Evolutionary conservation across 2,329 filamentous ascomycete genomes (phyloP).

Genomic region (Madurella mycetomatis): DNA sequence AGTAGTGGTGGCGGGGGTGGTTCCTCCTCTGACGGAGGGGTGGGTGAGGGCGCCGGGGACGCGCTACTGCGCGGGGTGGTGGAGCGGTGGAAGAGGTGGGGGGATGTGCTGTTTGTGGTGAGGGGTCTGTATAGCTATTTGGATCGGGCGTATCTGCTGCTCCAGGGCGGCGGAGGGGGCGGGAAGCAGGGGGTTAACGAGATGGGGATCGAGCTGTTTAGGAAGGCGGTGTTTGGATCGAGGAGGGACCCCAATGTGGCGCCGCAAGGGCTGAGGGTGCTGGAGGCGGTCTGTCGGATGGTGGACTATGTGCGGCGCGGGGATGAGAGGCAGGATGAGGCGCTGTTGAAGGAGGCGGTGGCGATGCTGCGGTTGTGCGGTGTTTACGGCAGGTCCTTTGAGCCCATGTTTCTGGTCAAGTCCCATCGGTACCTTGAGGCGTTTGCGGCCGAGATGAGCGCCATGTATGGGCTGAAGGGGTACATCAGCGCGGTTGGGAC

Average conservation of each 20-base stretch:
- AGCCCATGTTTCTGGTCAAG: conserved; percentile 64
- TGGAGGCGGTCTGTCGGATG: conserved; percentile 67
- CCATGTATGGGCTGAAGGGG: conserved; percentile 58
- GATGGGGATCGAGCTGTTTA: conserved; percentile 72
- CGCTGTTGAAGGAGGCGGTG: conserved; percentile 69
- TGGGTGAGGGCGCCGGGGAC: conserved; percentile 51
- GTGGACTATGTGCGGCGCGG: conserved; percentile 66
- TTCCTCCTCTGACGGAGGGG: conserved; percentile 25
- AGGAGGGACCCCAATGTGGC: conserved; percentile 17
- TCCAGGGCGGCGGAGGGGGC: conserved; percentile 3
- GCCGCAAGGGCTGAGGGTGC: conserved; percentile 37
- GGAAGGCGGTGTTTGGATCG: conserved; percentile 49
- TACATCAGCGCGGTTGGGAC: conserved; percentile 69
- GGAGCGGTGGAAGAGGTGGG: conserved; percentile 71
- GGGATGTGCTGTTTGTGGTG: conserved; percentile 69
- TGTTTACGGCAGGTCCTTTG: conserved; percentile 75
- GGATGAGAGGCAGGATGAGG: conserved; percentile 53
- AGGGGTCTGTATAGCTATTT: conserved; percentile 91
- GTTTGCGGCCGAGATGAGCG: conserved; percentile 65
- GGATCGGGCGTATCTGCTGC: conserved; percentile 79
- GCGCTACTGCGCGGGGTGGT: conserved; percentile 51
- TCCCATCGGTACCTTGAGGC: conserved; percentile 65
- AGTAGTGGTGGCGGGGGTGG: conserved; percentile 31
- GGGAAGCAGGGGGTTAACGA: conserved; percentile 71
- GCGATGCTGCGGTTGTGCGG: conserved; percentile 81